Evolutionary conservation across 2,329 filamentous ascomycete species (phyloP).

Genomic region (Colletotrichum musae): DNA sequence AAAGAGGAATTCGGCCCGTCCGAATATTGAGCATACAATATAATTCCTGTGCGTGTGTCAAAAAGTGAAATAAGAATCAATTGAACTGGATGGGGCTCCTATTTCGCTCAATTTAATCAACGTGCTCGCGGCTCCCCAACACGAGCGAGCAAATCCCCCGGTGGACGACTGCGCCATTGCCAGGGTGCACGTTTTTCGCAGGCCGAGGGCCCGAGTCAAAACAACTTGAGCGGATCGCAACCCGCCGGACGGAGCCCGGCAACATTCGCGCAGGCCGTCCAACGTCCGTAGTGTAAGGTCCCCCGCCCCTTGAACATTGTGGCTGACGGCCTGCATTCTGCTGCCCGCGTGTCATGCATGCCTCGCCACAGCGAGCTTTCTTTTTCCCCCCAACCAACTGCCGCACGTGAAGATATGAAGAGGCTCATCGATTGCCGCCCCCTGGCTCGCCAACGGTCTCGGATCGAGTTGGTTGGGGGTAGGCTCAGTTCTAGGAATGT

Average conservation of each 20-base stretch:
- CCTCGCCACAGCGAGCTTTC: not conserved
- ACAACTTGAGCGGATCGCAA: not conserved
- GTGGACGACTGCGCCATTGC: slow-evolving; percentile 2
- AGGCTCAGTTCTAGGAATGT: not conserved
- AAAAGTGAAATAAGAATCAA: not conserved
- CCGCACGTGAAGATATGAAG: not conserved
- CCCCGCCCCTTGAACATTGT: not conserved
- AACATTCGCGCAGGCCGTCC: not conserved
- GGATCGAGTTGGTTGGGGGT: not conserved
- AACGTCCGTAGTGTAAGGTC: not conserved
- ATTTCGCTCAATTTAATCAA: not conserved
- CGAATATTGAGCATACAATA: not conserved
- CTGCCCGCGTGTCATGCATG: slow-evolving; percentile 4
- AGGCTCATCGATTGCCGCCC: slow-evolving; percentile 9
- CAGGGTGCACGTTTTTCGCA: no score
- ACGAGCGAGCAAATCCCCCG: not conserved
- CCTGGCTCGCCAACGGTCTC: slow-evolving; percentile 27
- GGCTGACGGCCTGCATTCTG: slow-evolving; percentile 23
- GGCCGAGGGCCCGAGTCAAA: no score
- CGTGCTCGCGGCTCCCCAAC: not conserved
- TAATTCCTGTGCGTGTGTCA: no score
- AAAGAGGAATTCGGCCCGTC: slow-evolving; percentile 3
- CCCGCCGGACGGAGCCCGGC: not conserved
- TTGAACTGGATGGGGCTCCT: not conserved
- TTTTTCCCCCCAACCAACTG: not conserved